Conservation (phyloP, 2,329 filamentous ascomycete species). For the Metarhizium album region DNA sequence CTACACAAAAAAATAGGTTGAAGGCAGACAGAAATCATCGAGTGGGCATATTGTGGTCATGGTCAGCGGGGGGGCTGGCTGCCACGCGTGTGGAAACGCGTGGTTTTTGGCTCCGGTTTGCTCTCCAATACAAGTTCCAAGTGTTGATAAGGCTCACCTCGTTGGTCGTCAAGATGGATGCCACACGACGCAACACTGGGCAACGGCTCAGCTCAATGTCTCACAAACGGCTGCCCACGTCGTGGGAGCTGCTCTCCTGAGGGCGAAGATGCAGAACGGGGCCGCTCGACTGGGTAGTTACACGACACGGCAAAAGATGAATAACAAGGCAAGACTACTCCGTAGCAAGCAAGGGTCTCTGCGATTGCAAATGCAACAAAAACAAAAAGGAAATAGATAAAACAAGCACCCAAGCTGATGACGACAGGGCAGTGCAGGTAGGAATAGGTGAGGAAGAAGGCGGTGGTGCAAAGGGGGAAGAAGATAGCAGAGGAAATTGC, state of each 20-base stretch:
- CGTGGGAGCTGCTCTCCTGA: background rate
- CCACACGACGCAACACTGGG: constrained; percentile 2
- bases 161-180: background rate
- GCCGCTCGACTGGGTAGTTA: background rate
- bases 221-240: background rate
- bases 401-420: constrained; percentile 2
- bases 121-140: background rate
- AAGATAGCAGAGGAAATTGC: too few species aligned
- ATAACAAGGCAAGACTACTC: too few species aligned
- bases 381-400: background rate
- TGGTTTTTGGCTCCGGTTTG: background rate
- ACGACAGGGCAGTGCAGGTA: constrained; percentile 1
- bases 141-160: constrained; percentile 2
- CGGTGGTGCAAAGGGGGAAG: constrained; percentile 2
- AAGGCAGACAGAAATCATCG: too few species aligned
- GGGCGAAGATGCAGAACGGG: background rate
- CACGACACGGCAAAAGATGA: background rate
- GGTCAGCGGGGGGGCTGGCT: too few species aligned
- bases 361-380: background rate
- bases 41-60: too few species aligned
- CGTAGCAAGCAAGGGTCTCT: background rate
- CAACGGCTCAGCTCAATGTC: constrained; percentile 3
- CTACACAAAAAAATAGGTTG: too few species aligned
- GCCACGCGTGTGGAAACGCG: too few species aligned
- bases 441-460: constrained; percentile 1